phyloP scores from a whole-genome alignment of 768 basidiomycete species.

The Termitomyces sp. region DNA sequence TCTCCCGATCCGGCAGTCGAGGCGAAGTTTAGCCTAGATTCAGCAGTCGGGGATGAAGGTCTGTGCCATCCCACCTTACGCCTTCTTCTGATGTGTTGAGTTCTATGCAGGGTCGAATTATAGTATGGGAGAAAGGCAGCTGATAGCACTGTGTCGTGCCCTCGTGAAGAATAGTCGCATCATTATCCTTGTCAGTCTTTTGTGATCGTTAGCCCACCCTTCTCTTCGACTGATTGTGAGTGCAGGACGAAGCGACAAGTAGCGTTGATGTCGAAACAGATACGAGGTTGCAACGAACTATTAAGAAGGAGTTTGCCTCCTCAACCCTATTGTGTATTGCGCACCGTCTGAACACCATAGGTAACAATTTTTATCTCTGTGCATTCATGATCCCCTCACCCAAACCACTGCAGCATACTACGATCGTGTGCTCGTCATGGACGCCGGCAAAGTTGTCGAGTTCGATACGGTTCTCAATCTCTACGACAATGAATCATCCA shows the following conservation, averaged over 20 bases:
- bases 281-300: conserved; percentile 59
- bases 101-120: conserved; percentile 50
- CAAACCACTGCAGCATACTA: conserved; percentile 45
- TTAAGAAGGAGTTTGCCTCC: conserved; percentile 55
- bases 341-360: conserved; percentile 59
- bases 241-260: conserved; percentile 62
- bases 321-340: conserved; percentile 59
- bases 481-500: conserved; percentile 57
- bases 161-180: conserved; percentile 61
- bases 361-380: conserved; percentile 22
- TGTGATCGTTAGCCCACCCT: neutral
- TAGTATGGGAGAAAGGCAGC: conserved; percentile 65
- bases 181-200: conserved; percentile 47
- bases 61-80: conserved; percentile 5
- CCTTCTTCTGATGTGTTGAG: neutral
- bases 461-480: conserved; percentile 72
- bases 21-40: conserved; percentile 67
- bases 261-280: conserved; percentile 65
- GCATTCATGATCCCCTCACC: conserved; percentile 4
- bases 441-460: conserved; percentile 64
- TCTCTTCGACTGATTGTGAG: neutral
- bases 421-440: conserved; percentile 73
- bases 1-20: conserved; percentile 42
- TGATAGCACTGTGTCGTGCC: conserved; percentile 61
- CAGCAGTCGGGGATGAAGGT: conserved; percentile 65